A percentile compares a stretch with the other conserved stretches of the same genome.
phyloP scores from a whole-genome alignment of 306 rosid genomes.

The Cicer pinnatifidum region DNA sequence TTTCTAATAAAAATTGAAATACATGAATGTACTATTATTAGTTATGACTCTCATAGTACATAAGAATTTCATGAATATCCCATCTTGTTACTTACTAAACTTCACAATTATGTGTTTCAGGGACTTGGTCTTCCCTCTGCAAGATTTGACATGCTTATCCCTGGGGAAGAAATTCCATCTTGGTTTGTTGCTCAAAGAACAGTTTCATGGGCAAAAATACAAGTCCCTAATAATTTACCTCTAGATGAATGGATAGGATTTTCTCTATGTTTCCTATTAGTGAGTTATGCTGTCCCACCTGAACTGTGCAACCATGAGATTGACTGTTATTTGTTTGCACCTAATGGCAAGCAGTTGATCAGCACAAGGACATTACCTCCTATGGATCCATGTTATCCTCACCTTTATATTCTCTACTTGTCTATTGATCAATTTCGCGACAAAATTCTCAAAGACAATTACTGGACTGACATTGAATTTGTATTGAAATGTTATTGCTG shows the following conservation, averaged over 20 bases:
- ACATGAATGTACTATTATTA: too few relatives aligned
- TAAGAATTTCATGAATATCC: not conserved
- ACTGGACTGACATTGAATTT: conserved; percentile 19
- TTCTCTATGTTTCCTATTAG: conserved; percentile 42
- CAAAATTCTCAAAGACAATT: not conserved
- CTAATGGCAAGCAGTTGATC: conserved; percentile 6
- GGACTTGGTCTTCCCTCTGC: not conserved
- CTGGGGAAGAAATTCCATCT: conserved; percentile 35
- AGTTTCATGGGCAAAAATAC: conserved; percentile 5
- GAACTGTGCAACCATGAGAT: conserved; percentile 10
- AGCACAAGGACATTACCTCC: not conserved
- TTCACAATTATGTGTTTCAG: conserved; percentile 35
- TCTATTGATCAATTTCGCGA: not conserved
- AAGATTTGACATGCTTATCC: conserved; percentile 35
- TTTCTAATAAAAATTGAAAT: not conserved
- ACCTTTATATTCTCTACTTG: conserved; percentile 36
- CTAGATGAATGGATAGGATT: conserved; percentile 29
- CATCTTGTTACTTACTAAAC: not conserved
- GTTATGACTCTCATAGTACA: not conserved
- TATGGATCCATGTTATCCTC: conserved; percentile 23
- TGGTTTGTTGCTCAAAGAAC: conserved; percentile 34
- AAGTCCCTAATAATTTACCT: conserved; percentile 13
- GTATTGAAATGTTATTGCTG: conserved; percentile 22
- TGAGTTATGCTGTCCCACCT: conserved; percentile 5
- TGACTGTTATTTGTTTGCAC: not conserved